phyloP scores from a whole-genome alignment of 2,329 filamentous ascomycete genomes.

The Leptographium flavum region DNA sequence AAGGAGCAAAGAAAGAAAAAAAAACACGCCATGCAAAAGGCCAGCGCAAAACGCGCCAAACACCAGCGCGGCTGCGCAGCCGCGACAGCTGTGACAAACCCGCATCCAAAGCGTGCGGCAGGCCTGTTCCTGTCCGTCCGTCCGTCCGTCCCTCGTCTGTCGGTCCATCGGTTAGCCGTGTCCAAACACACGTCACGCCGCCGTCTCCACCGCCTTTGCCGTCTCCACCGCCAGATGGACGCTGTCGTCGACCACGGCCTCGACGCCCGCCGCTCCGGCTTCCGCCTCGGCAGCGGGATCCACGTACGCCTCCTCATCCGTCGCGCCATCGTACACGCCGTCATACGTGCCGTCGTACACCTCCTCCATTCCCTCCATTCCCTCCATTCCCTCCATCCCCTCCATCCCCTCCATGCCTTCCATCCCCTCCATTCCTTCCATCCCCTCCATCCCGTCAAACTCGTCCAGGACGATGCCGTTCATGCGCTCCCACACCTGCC shows the following conservation, averaged over 20 bases:
- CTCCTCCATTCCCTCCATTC: too few relatives aligned
- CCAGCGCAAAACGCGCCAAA: background rate
- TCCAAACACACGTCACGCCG: too few relatives aligned
- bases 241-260: background rate
- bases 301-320: constrained; percentile 11
- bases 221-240: background rate
- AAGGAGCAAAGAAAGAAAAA: background rate
- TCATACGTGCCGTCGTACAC: background rate
- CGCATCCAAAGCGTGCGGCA: too few relatives aligned
- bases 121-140: too few relatives aligned
- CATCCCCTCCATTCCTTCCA: too few relatives aligned
- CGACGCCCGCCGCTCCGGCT: constrained; percentile 2
- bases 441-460: too few relatives aligned
- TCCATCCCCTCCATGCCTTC: too few relatives aligned
- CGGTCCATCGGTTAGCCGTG: too few relatives aligned
- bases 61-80: too few relatives aligned
- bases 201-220: background rate
- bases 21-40: background rate
- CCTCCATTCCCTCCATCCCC: too few relatives aligned
- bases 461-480: constrained; percentile 38
- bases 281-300: background rate
- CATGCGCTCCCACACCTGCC: constrained; percentile 59
- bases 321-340: constrained; percentile 21
- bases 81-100: too few relatives aligned
- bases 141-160: too few relatives aligned